phyloP scores from a whole-genome alignment of 2,329 filamentous ascomycete species.

The Elsinoe batatas region DNA sequence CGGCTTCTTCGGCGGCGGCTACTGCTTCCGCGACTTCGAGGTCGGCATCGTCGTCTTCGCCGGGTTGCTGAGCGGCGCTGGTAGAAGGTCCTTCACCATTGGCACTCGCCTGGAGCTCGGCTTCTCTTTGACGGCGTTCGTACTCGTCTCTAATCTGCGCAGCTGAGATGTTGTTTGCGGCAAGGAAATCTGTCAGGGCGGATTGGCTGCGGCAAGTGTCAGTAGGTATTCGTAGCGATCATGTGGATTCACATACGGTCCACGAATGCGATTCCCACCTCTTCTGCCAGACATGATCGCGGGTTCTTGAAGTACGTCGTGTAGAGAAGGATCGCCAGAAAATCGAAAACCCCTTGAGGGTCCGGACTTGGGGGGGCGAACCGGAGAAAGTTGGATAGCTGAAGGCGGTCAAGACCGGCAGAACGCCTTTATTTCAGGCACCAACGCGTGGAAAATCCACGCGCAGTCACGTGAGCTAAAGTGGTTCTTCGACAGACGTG shows the following conservation, averaged over 20 bases:
- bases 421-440: neutral
- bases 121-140: constrained; percentile 42
- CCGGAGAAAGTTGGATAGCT: neutral
- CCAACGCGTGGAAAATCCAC: neutral
- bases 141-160: constrained; percentile 52
- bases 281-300: constrained; percentile 27
- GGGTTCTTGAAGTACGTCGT: neutral
- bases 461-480: constrained; percentile 5
- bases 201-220: constrained; percentile 40
- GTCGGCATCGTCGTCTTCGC: constrained; percentile 22
- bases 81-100: constrained; percentile 28
- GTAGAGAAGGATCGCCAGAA: neutral
- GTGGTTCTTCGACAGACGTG: neutral
- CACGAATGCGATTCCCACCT: constrained; percentile 41
- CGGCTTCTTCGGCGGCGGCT: constrained; percentile 25
- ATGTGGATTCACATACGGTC: constrained; percentile 37
- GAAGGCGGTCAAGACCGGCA: neutral
- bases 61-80: constrained; percentile 24
- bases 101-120: constrained; percentile 33
- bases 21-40: constrained; percentile 34
- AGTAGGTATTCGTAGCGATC: constrained; percentile 6
- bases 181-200: constrained; percentile 58
- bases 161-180: constrained; percentile 63
- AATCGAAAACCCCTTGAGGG: neutral
- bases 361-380: neutral